Conservation (phyloP, 164 flowering plant species). For the Dillenia suffruticosa region DNA sequence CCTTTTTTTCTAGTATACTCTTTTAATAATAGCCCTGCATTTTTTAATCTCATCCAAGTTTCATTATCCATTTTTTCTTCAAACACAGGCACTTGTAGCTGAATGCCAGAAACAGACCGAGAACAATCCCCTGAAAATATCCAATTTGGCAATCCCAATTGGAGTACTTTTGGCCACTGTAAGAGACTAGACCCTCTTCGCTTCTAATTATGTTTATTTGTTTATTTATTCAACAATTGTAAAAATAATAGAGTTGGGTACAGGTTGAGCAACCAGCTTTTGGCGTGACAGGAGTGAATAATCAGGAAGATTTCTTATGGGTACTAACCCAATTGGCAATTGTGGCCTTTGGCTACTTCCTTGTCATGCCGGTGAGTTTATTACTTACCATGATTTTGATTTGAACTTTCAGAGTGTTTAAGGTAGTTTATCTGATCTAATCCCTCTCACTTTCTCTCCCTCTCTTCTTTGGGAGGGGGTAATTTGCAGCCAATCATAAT, state of each 20-base stretch:
- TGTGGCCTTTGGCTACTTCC: slow-evolving; percentile 55
- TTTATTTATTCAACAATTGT: too few species aligned
- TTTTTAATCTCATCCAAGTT: not conserved
- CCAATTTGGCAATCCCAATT: slow-evolving; percentile 41
- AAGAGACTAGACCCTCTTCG: slow-evolving; percentile 12
- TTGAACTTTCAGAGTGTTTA: too few species aligned
- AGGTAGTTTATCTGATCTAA: too few species aligned
- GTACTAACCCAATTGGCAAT: slow-evolving; percentile 41
- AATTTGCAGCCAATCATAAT: slow-evolving; percentile 70
- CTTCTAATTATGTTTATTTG: not conserved
- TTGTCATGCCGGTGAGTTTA: slow-evolving; percentile 62
- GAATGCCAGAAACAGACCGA: slow-evolving; percentile 9
- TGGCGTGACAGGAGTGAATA: slow-evolving; percentile 72
- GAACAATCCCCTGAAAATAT: slow-evolving; percentile 11
- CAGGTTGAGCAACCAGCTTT: slow-evolving; percentile 72
- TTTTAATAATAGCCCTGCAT: not conserved
- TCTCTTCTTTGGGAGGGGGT: too few species aligned
- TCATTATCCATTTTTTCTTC: slow-evolving; percentile 5
- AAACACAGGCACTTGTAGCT: slow-evolving; percentile 15
- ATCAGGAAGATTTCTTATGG: slow-evolving; percentile 40
- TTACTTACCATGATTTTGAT: too few species aligned
- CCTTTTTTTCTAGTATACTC: not conserved
- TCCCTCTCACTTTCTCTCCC: too few species aligned
- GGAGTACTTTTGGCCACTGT: slow-evolving; percentile 56
- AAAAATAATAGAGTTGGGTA: not conserved